A percentile compares a stretch with the other conserved stretches of the same genome.
These are phyloP conservation scores for Aspergillus novoparasiticus DNA, from an alignment of 2,329 filamentous ascomycete genomes.

Conservation along the genomic window DNA sequence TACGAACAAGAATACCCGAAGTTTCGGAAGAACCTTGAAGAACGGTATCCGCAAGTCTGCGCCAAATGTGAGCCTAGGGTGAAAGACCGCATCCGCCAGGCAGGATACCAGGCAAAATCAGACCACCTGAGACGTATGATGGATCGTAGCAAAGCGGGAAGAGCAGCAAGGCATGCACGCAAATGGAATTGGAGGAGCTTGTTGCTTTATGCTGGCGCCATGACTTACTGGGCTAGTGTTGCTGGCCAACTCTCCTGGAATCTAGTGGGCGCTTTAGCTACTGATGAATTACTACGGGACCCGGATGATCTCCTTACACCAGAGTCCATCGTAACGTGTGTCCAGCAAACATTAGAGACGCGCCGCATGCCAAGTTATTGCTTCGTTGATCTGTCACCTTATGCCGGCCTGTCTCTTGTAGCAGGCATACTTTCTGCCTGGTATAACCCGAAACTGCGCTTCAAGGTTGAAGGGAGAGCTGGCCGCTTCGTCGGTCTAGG, in stretches of 20 bases:
- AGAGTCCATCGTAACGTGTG: conserved; percentile 26
- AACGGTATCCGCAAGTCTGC: conserved; percentile 87
- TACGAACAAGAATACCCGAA: conserved; percentile 70
- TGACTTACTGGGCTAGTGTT: conserved; percentile 47
- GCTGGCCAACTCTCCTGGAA: conserved; percentile 48
- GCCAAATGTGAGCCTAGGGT: conserved; percentile 75
- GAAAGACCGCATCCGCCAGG: conserved; percentile 66
- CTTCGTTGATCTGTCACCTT: conserved; percentile 33
- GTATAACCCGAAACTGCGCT: conserved; percentile 53
- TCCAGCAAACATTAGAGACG: conserved; percentile 20
- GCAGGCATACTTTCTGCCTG: conserved; percentile 48
- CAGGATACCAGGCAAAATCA: conserved; percentile 81
- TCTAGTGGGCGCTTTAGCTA: conserved; percentile 35
- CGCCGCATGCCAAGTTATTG: conserved; percentile 30
- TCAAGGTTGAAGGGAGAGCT: conserved; percentile 45
- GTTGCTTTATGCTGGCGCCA: conserved; percentile 45
- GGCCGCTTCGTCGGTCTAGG: conserved; percentile 45
- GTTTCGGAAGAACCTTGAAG: conserved; percentile 73
- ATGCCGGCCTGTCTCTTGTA: conserved; percentile 43
- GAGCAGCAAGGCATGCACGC: conserved; percentile 33
- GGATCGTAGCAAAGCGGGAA: conserved; percentile 57
- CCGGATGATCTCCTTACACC: conserved; percentile 15
- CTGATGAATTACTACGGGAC: conserved; percentile 18
- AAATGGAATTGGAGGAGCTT: conserved; percentile 48
- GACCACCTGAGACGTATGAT: conserved; percentile 77